A percentile compares a stretch with the other conserved stretches of the same genome.
These are phyloP conservation scores for Penstemon newberryi DNA, from an alignment of 257 asterid species.

Conservation along the genomic window DNA sequence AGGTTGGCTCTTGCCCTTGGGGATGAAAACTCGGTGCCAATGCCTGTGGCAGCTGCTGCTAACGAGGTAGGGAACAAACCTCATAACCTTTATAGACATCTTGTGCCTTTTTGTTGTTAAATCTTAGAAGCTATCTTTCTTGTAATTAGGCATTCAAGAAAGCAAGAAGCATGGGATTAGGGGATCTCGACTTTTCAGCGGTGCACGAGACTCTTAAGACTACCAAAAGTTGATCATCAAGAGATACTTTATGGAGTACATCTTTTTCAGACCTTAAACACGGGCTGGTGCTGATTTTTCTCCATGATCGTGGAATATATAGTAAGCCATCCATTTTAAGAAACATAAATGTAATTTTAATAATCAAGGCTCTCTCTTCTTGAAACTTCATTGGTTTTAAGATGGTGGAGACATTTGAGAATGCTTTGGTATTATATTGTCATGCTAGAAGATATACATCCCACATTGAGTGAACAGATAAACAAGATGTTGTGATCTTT, in stretches of 20 bases:
- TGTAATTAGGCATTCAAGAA: slow-evolving; percentile 75
- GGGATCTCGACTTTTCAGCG: slow-evolving; percentile 89
- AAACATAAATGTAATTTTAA: neutral
- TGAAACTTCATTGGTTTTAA: neutral
- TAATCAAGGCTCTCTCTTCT: slow-evolving; percentile 8
- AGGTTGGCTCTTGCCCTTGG: slow-evolving; percentile 96
- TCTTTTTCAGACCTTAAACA: neutral
- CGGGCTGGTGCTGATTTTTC: slow-evolving; percentile 5
- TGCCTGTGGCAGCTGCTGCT: slow-evolving; percentile 98
- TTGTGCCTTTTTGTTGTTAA: neutral
- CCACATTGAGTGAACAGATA: too few relatives aligned
- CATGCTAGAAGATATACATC: too few relatives aligned
- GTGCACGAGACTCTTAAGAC: slow-evolving; percentile 62
- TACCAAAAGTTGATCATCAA: slow-evolving; percentile 40
- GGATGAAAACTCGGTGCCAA: slow-evolving; percentile 78
- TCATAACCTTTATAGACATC: neutral
- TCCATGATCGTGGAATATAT: neutral
- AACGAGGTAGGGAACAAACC: slow-evolving; percentile 55
- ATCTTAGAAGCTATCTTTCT: neutral
- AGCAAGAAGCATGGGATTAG: slow-evolving; percentile 84
- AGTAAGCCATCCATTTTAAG: neutral
- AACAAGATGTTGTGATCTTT: too few relatives aligned
- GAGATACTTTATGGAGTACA: neutral
- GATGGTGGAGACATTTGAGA: slow-evolving; percentile 17
- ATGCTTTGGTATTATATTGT: neutral